Percentiles rank a stretch among this genome's conserved stretches.
Conservation (phyloP, 345 rosid genomes). For the Iberis pinnata region DNA sequence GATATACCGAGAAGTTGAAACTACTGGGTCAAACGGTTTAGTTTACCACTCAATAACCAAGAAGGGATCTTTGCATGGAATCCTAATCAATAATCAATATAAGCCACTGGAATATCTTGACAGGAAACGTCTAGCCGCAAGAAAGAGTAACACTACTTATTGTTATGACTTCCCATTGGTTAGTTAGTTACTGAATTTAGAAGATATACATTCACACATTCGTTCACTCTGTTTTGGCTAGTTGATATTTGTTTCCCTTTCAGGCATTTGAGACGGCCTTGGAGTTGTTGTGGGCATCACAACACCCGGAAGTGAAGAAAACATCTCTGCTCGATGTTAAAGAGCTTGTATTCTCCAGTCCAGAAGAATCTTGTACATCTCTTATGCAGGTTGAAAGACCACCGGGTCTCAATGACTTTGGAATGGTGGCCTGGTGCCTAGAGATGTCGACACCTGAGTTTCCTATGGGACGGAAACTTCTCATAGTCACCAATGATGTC, state of each 20-base stretch:
- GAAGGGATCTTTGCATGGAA: constrained; percentile 59
- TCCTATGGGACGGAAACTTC: constrained; percentile 80
- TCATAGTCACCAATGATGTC: constrained; percentile 83
- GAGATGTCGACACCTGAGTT: constrained; percentile 92
- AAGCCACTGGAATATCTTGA: constrained; percentile 72
- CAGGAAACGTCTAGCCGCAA: constrained; percentile 73
- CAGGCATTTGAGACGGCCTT: constrained; percentile 92
- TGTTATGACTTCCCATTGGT: constrained; percentile 98
- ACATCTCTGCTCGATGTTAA: constrained; percentile 48
- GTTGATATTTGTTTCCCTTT: constrained; percentile 22
- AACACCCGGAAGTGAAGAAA: constrained; percentile 41
- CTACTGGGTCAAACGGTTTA: constrained; percentile 43
- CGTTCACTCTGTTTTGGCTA: too few species aligned
- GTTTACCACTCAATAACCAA: constrained; percentile 61
- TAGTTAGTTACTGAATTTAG: constrained; percentile 41
- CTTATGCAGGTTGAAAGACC: constrained; percentile 52
- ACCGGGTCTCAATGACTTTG: constrained; percentile 78
- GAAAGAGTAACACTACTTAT: constrained; percentile 81
- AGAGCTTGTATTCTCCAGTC: constrained; percentile 75
- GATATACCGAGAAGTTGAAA: constrained; percentile 88
- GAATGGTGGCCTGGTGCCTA: constrained; percentile 98
- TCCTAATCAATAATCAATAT: constrained; percentile 54
- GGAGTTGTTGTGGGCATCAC: constrained; percentile 69
- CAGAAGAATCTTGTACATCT: constrained; percentile 56
- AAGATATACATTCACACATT: constrained; percentile 2